Evolutionary conservation across 2,329 filamentous ascomycete genomes (phyloP), one percentile per base, ranked within the genome.

Genomic region (Aureobasidium leucospermi): DNA sequence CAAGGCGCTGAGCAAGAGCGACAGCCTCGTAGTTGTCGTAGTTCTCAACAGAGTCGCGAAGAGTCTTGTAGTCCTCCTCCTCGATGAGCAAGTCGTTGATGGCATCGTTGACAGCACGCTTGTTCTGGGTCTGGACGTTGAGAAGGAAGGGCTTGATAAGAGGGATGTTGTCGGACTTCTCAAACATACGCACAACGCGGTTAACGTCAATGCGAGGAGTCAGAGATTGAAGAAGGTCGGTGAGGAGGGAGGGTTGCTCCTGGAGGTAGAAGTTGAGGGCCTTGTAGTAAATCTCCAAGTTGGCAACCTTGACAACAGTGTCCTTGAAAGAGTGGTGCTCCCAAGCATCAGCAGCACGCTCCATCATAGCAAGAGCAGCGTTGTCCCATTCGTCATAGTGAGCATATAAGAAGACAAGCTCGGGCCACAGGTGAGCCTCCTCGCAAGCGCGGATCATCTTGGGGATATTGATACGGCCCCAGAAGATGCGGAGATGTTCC

Each of bases 301-400:
- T 99, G 69, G 92, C 90, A 65, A 96, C 93, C 83, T 99, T 99
- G 77, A 96, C 86, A 60, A 96, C 82, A 55, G 96, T 97, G 72
- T 99, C 95, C 82, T 99, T 99, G 86, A 99, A 99, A 51, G 95
- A 94, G 73, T 96, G 91, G 77, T 99, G 94, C 74, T 99, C 95
- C 94, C 94, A 99, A 1, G 94, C 92, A 79, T 97, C 95, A 65
- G 95, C 87, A 11, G 94, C 89, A 67, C 91, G 90, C 79, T 99
- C 94, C 84, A 99, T 99, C 79, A 99, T 96, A 16, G 94, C 90
- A 58, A 99, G 82, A 49, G 92, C 91, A 46, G 94, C 94, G 70
- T 99, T 97, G 76, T 99, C 95, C 75, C 88, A 96, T 73, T 99
- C 95, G 66, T 99, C 95, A 70, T 96, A 97, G 76, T 99, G 94